These are phyloP conservation scores for Clohesyomyces aquaticus DNA, from an alignment of 495 filamentous ascomycete genomes.

Conservation along the genomic window DNA sequence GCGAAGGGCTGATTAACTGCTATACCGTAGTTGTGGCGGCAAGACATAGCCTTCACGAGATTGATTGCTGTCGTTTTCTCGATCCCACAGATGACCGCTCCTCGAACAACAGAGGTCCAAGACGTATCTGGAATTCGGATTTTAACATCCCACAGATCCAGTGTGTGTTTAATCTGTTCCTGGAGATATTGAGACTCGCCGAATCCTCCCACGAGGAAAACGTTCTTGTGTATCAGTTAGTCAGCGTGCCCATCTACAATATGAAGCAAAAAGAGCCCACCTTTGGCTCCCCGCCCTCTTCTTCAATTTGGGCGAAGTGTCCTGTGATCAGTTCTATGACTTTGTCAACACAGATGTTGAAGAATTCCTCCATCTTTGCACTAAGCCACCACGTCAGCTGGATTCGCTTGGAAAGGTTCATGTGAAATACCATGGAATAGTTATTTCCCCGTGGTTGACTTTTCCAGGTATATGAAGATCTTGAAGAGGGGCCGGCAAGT, in stretches of 20 bases:
- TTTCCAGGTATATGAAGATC: conserved; percentile 22
- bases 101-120: conserved; percentile 36
- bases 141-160: conserved; percentile 16
- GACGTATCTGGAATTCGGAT: conserved; percentile 32
- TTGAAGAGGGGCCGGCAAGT: conserved; percentile 27
- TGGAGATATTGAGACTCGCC: conserved; percentile 29
- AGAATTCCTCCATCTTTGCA: conserved; percentile 21
- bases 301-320: conserved; percentile 19
- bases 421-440: conserved; percentile 18
- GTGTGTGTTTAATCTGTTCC: conserved; percentile 13
- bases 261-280: background rate
- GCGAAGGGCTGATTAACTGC: conserved; percentile 7
- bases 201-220: conserved; percentile 36
- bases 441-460: conserved; percentile 26
- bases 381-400: conserved; percentile 1
- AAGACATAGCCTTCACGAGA: conserved; percentile 8
- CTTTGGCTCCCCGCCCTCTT: conserved; percentile 11
- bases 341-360: conserved; percentile 23
- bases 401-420: background rate
- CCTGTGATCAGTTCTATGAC: conserved; percentile 18
- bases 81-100: conserved; percentile 32
- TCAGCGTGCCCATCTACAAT: background rate
- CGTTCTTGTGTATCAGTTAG: conserved; percentile 23
- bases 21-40: conserved; percentile 27
- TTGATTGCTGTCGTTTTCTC: conserved; percentile 19